Percentiles rank a stretch among this genome's conserved stretches.
Evolutionary conservation across 2,329 filamentous ascomycete genomes (phyloP).

Genomic region (Penicillium oxalicum): DNA sequence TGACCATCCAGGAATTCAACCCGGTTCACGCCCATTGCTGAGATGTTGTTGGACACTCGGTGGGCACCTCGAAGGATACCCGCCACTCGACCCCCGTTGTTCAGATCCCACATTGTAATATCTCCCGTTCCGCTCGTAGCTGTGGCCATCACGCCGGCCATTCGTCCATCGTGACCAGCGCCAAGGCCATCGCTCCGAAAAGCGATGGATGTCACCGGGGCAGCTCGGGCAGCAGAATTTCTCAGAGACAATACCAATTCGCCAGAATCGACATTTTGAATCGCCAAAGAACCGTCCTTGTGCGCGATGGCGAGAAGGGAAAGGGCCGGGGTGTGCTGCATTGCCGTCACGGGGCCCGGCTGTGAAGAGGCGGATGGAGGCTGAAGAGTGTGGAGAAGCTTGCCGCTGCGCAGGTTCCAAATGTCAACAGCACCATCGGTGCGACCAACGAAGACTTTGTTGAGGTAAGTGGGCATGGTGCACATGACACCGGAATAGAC

Average conservation of each 20-base stretch:
- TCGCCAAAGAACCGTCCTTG: conserved; percentile 66
- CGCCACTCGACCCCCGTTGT: conserved; percentile 77
- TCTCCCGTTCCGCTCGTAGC: conserved; percentile 73
- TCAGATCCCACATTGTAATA: conserved; percentile 93
- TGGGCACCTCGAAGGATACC: conserved; percentile 85
- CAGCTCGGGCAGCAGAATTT: conserved; percentile 55
- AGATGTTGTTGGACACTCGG: conserved; percentile 52
- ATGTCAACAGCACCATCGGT: conserved; percentile 88
- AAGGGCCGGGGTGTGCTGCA: conserved; percentile 77
- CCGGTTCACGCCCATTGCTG: conserved; percentile 70
- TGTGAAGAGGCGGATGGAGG: conserved; percentile 57
- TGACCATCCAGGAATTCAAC: conserved; percentile 86
- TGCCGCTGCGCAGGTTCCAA: conserved; percentile 91
- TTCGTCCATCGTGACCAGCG: conserved; percentile 77
- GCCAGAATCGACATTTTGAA: conserved; percentile 78
- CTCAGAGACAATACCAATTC: conserved; percentile 65
- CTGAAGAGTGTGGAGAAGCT: conserved; percentile 82
- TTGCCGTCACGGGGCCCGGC: conserved; percentile 75
- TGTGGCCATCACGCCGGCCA: conserved; percentile 90
- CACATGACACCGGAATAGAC: conserved; percentile 71
- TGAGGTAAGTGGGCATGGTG: conserved; percentile 90
- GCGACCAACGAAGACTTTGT: conserved; percentile 88
- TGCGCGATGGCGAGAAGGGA: conserved; percentile 86
- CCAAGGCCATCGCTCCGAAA: conserved; percentile 87
- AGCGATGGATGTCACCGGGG: conserved; percentile 70